A percentile compares a stretch with the other conserved stretches of the same genome.
These are phyloP conservation scores for Tricholoma matsutake DNA, from an alignment of 768 basidiomycete genomes.

Conservation along the genomic window DNA sequence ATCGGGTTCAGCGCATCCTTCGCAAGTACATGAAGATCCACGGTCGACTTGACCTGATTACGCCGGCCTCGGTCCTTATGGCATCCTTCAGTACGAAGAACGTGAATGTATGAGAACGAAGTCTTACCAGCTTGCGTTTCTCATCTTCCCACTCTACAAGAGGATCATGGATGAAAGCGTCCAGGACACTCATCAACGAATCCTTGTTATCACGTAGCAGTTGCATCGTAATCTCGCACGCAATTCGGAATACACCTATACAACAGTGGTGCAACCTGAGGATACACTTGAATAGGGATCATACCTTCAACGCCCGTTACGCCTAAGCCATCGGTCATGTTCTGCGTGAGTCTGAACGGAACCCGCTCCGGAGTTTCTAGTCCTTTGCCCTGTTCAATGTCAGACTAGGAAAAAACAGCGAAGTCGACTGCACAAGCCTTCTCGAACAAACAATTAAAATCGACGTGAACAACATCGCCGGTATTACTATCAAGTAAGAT, in stretches of 20 bases:
- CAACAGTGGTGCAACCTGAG: not conserved
- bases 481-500: slow-evolving; percentile 86
- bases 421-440: slow-evolving; percentile 49
- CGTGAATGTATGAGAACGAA: not conserved
- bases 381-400: slow-evolving; percentile 54
- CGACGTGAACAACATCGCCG: slow-evolving; percentile 93
- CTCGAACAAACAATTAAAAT: slow-evolving; percentile 97
- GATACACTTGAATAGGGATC: not conserved
- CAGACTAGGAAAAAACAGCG: not conserved
- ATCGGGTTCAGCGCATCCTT: slow-evolving; percentile 78
- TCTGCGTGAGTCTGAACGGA: slow-evolving; percentile 93
- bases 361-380: slow-evolving; percentile 89
- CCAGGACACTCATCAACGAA: slow-evolving; percentile 90
- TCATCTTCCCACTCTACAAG: slow-evolving; percentile 94
- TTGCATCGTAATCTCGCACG: slow-evolving; percentile 88
- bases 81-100: not conserved
- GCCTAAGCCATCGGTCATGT: slow-evolving; percentile 88
- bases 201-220: slow-evolving; percentile 89
- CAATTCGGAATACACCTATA: slow-evolving; percentile 81
- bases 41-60: slow-evolving; percentile 44
- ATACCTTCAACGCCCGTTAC: slow-evolving; percentile 89
- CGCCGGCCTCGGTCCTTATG: slow-evolving; percentile 42
- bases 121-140: slow-evolving; percentile 57
- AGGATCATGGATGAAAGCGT: slow-evolving; percentile 96
- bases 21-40: slow-evolving; percentile 65